Percentiles rank a stretch among this genome's conserved stretches.
These are phyloP conservation scores for Clonostachys solani DNA, from an alignment of 2,329 filamentous ascomycete genomes.

Conservation along the genomic window DNA sequence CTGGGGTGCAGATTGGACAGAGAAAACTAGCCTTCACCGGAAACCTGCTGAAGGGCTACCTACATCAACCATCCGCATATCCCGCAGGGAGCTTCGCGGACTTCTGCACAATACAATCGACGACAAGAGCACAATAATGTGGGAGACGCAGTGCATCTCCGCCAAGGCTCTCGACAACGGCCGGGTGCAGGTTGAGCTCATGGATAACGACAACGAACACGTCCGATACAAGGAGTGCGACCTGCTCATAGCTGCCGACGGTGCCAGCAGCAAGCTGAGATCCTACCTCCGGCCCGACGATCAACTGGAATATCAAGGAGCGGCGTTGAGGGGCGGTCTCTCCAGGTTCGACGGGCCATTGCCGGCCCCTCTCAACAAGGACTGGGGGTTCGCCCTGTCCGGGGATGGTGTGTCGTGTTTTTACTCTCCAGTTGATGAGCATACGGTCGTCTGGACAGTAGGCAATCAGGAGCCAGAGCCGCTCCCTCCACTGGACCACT, in stretches of 20 bases:
- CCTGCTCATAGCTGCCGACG: constrained; percentile 39
- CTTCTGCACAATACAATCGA: constrained; percentile 20
- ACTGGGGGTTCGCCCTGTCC: constrained; percentile 35
- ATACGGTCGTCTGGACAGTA: constrained; percentile 35
- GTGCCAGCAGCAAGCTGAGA: constrained; percentile 34
- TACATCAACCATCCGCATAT: constrained; percentile 26
- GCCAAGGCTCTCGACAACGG: constrained; percentile 12
- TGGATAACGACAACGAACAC: not conserved
- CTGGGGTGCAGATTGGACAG: constrained; percentile 30
- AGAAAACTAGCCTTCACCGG: constrained; percentile 20
- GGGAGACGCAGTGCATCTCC: constrained; percentile 17
- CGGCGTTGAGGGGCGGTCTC: constrained; percentile 29
- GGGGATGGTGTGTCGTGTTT: constrained; percentile 34
- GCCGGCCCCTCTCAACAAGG: constrained; percentile 22
- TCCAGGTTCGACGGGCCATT: constrained; percentile 25
- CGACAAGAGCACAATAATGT: constrained; percentile 10
- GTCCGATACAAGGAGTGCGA: constrained; percentile 24
- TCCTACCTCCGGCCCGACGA: constrained; percentile 29
- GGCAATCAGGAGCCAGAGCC: constrained; percentile 21
- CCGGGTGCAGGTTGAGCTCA: constrained; percentile 12
- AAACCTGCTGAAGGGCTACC: constrained; percentile 25
- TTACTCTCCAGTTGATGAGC: constrained; percentile 34
- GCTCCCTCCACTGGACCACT: constrained; percentile 5
- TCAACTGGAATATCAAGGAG: constrained; percentile 29
- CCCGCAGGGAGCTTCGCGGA: constrained; percentile 25